Base-by-base conservation (phyloP, 2,329 filamentous ascomycete genomes). In the Fusarium papillatum region DNA sequence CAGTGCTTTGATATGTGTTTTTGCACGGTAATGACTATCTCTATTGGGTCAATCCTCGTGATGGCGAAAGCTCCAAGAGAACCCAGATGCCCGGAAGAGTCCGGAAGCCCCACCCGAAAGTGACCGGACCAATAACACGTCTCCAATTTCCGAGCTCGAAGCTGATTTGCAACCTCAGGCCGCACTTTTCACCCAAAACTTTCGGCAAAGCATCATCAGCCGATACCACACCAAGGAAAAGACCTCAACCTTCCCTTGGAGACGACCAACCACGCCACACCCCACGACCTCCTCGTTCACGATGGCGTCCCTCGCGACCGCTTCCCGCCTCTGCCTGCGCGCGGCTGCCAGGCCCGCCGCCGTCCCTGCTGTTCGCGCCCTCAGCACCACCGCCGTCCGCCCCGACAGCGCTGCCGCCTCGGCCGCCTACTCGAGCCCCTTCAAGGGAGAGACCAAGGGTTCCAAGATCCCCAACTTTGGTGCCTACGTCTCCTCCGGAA, bases 401-500 rank as follows among this genome's bases (percentile, higher is more conserved):
- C 83, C 84, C 80, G 86, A 84, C 80, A 85, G 84, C 80, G 86
- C 85, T 75, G 89, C 88, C 85, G 80, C 84, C 68, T 82, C 86
- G 62, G 85, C 85, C 72, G 83, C 85, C 75, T 93, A 90, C 87
- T 87, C 89, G 81, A 92, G 89, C 84, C 91, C 91, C 77, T 93
- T 93, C 90, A 90, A 89, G 85, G 90, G 90, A 84, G 84, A 88
- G 82, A 79, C 81, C 80, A 88, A 88, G 83, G 87, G 85, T 80
- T 92, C 89, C 85, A 92, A 94, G 86, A 94, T 98, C 83, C 97
- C 97, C 80, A 93, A 94, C 88, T 98, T 98, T 87, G 91, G 91
- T 85, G 93, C 95, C 85, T 99, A 99, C 89, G 89, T 93, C 87
- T 93, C 91, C 86, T 93, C 92, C 84, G 88, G 88, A 78, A 87